These are phyloP conservation scores for Eruca vesicaria DNA, from an alignment of 441 rosid species.

Conservation along the genomic window DNA sequence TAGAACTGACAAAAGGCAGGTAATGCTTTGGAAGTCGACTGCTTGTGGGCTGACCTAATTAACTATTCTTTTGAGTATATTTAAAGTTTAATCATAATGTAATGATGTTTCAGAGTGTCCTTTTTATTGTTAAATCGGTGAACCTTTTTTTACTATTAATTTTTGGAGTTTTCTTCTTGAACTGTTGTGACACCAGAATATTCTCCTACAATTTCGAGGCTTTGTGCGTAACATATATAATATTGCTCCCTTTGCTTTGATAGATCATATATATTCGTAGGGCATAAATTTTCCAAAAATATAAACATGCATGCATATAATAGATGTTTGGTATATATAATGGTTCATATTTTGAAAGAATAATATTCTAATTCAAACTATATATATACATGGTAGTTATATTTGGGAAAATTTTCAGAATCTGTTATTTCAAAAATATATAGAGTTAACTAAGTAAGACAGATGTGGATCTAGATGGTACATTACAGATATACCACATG, in stretches of 20 bases:
- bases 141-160: constrained; percentile 42
- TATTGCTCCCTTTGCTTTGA: constrained; percentile 11
- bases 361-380: not conserved
- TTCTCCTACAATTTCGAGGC: constrained; percentile 74
- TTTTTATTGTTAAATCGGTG: constrained; percentile 18
- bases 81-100: constrained; percentile 80
- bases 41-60: constrained; percentile 85
- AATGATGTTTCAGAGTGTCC: constrained; percentile 52
- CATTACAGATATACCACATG: constrained; percentile 42
- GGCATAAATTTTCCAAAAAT: not conserved
- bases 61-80: constrained; percentile 25
- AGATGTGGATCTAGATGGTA: constrained; percentile 37
- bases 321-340: not conserved
- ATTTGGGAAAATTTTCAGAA: not conserved
- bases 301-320: not conserved
- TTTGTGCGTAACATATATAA: constrained; percentile 26
- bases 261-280: constrained; percentile 9
- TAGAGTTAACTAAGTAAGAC: constrained; percentile 32
- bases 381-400: not conserved
- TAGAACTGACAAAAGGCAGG: constrained; percentile 78
- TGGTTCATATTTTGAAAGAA: not conserved
- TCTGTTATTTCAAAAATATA: not conserved
- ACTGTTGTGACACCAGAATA: constrained; percentile 80
- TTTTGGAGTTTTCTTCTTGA: constrained; percentile 85
- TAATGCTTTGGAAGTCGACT: constrained; percentile 89